Evolutionary conservation across 768 basidiomycete genomes (phyloP), one percentile per base, ranked within the genome.

Genomic region (Lactarius hengduanensis): DNA sequence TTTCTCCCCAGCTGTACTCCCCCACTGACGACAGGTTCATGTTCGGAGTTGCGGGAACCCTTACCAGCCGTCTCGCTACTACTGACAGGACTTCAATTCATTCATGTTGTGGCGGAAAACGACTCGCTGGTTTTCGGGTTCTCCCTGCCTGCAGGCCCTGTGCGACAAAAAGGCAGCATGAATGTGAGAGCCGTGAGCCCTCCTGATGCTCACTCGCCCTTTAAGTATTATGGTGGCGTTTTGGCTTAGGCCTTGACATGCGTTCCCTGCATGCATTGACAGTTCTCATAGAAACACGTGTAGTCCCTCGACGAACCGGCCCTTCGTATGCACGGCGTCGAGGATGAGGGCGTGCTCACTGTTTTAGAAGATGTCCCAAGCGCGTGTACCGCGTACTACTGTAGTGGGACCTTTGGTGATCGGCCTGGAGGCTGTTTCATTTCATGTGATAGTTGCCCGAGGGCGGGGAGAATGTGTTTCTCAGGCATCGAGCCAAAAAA

Each of bases 211-310:
- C n/a, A n/a, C 45, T 47, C n/a, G 9, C 45, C n/a, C 10, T 11
- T 47, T 47, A 9, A 47, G 20, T 41, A 41, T 18, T 41, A 41
- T 18, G 41, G 41, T 41, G 41, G 41, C 41, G 16, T 47, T 45
- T 47, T 22, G 45, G n/a, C 45, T 47, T 8, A 47, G 50, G 16
- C 28, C 18, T 34, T 36, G 32, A 50, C 55, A 57, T 57, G 65
- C 26, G 60, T 57, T 61, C 65, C 60, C 59, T 57, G 65, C 65
- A 47, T 57, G 45, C 26, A 28, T 34, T n/a, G n/a, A n/a, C n/a
- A n/a, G n/a, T 26, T 66, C 65, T 58, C 57, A 43, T 40, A 16
- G 59, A 59, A 67, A 63, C 66, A 67, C 66, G 58, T 67, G 66
- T 56, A 59, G n/a, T 6, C 30, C 65, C 65, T 66, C 65, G 34